Percentiles rank a stretch among this genome's conserved stretches.
Conservation (phyloP, 345 rosid genomes). For the Salix brachista region DNA sequence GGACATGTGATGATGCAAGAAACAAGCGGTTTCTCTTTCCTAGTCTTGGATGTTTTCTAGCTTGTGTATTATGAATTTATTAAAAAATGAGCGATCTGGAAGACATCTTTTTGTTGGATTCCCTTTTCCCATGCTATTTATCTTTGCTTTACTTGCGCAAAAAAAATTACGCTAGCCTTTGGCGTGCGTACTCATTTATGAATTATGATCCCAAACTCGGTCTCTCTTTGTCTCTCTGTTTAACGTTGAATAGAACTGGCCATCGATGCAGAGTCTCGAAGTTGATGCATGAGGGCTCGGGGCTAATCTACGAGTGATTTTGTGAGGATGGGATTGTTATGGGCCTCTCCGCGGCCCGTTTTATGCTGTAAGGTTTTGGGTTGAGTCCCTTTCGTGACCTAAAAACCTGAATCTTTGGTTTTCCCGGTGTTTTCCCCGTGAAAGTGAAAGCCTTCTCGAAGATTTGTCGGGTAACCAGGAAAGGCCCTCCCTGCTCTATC, state of each 20-base stretch:
- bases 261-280: background rate
- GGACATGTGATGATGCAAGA: constrained; percentile 61
- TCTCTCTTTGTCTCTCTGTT: background rate
- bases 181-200: constrained; percentile 3
- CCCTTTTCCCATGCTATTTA: constrained; percentile 16
- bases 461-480: background rate
- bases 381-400: background rate
- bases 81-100: constrained; percentile 17
- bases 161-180: constrained; percentile 16
- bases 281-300: background rate
- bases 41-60: constrained; percentile 13
- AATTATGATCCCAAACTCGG: background rate
- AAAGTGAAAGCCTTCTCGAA: background rate
- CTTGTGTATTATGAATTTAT: constrained; percentile 18
- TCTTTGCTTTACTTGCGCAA: constrained; percentile 16
- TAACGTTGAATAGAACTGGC: background rate
- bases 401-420: too few relatives aligned
- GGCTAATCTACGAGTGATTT: background rate
- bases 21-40: constrained; percentile 3
- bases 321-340: background rate
- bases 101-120: constrained; percentile 23
- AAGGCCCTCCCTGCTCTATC: too few relatives aligned
- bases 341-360: background rate
- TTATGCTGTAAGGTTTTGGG: background rate
- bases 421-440: too few relatives aligned